Evolutionary conservation across 176 grass and related monocot species (phyloP).

Genomic region (Lolium rigidum): DNA sequence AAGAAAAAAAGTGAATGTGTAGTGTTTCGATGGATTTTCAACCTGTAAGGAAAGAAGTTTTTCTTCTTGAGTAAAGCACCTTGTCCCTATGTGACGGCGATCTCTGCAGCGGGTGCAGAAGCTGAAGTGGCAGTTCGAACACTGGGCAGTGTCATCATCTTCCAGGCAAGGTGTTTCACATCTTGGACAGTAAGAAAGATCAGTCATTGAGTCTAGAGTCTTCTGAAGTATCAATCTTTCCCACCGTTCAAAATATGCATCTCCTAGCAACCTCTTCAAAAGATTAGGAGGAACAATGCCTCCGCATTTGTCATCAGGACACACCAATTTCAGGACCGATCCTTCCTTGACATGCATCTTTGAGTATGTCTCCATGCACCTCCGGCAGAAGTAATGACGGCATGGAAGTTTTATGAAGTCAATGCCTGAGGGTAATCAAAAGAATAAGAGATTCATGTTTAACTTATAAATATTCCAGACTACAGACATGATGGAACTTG

Average conservation of each 20-base stretch:
- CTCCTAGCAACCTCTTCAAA: slow-evolving; percentile 58
- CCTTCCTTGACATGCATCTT: slow-evolving; percentile 69
- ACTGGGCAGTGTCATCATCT: slow-evolving; percentile 63
- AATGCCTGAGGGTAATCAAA: slow-evolving; percentile 38
- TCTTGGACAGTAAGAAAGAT: slow-evolving; percentile 65
- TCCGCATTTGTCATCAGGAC: slow-evolving; percentile 47
- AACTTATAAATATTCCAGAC: background rate
- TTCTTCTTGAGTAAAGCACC: slow-evolving; percentile 56
- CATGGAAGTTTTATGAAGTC: slow-evolving; percentile 65
- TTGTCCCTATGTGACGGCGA: slow-evolving; percentile 55
- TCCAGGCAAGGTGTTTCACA: slow-evolving; percentile 61
- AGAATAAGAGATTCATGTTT: background rate
- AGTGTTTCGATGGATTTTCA: background rate
- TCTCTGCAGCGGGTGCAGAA: slow-evolving; percentile 55
- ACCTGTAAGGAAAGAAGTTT: slow-evolving; percentile 58
- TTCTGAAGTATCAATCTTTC: slow-evolving; percentile 61
- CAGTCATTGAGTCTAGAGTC: slow-evolving; percentile 60
- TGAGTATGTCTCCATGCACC: slow-evolving; percentile 65
- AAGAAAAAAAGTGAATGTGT: background rate
- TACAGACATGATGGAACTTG: background rate
- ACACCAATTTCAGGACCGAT: slow-evolving; percentile 59
- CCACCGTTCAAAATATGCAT: slow-evolving; percentile 57
- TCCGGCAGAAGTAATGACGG: slow-evolving; percentile 56
- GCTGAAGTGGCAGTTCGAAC: slow-evolving; percentile 61
- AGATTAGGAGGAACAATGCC: slow-evolving; percentile 57